A percentile compares a stretch with the other conserved stretches of the same genome.
phyloP scores from a whole-genome alignment of 2,329 filamentous ascomycete genomes.

The Phialemoniopsis sp. region DNA sequence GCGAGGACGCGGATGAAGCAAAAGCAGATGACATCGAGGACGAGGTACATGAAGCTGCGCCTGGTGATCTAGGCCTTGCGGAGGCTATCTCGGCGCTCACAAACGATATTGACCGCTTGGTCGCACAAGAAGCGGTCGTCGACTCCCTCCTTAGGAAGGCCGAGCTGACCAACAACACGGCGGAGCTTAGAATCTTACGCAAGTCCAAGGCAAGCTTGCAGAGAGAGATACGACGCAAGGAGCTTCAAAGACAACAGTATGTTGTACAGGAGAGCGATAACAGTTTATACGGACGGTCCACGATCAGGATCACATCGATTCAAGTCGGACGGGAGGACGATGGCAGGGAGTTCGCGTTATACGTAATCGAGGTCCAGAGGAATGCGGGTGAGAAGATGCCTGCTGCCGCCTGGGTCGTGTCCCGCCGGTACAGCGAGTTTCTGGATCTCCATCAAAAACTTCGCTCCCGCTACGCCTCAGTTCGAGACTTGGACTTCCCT shows the following conservation, averaged over 20 bases:
- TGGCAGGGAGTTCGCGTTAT: constrained; percentile 88
- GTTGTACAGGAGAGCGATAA: constrained; percentile 97
- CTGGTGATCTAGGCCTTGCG: constrained; percentile 86
- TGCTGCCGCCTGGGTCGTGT: constrained; percentile 89
- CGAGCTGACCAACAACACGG: constrained; percentile 93
- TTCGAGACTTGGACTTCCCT: constrained; percentile 87
- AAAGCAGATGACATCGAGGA: constrained; percentile 63
- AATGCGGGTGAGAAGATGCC: constrained; percentile 94
- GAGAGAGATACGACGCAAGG: constrained; percentile 87
- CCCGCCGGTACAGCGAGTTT: constrained; percentile 94
- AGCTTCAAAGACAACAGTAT: constrained; percentile 94
- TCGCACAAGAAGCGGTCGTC: constrained; percentile 83
- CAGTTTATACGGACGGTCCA: constrained; percentile 88
- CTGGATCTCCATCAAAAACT: constrained; percentile 91
- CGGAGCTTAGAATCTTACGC: constrained; percentile 83
- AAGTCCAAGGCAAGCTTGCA: constrained; percentile 94
- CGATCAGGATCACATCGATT: constrained; percentile 84
- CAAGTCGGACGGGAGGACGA: constrained; percentile 90
- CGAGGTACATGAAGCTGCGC: constrained; percentile 88
- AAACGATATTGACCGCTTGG: constrained; percentile 83
- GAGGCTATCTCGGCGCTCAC: constrained; percentile 90
- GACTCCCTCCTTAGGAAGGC: constrained; percentile 91
- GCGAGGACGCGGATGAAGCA: constrained; percentile 63
- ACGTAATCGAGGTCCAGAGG: constrained; percentile 86
- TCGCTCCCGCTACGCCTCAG: constrained; percentile 78